phyloP scores from a whole-genome alignment of 2,329 filamentous ascomycete genomes.

The Cytospora piceicola region DNA sequence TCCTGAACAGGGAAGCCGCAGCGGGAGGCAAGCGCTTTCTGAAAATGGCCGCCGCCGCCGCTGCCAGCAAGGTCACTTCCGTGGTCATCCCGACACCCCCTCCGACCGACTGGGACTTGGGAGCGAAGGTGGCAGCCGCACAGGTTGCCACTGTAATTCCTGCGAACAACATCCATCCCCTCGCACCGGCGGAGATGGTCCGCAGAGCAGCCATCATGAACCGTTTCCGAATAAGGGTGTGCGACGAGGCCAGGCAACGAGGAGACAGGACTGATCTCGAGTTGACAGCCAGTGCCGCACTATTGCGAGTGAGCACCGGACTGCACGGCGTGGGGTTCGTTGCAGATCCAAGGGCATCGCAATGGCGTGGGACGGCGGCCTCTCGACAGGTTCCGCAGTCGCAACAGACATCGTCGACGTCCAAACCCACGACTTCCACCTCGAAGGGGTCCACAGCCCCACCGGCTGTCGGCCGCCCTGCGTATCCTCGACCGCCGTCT shows the following conservation, averaged over 20 bases:
- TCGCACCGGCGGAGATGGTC: constrained; percentile 49
- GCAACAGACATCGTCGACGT: not conserved
- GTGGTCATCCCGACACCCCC: constrained; percentile 29
- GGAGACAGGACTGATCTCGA: constrained; percentile 41
- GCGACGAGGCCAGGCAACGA: constrained; percentile 41
- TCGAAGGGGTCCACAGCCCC: not conserved
- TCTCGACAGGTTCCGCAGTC: not conserved
- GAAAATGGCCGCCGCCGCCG: constrained; percentile 50
- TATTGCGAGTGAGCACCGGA: constrained; percentile 35
- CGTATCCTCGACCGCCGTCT: not conserved
- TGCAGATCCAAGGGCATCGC: constrained; percentile 12
- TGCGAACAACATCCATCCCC: constrained; percentile 24
- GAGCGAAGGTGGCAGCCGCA: not conserved
- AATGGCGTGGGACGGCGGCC: not conserved
- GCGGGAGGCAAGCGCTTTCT: constrained; percentile 53
- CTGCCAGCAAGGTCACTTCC: constrained; percentile 37
- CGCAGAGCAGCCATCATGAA: constrained; percentile 71
- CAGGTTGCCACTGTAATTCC: constrained; percentile 17
- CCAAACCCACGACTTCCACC: not conserved
- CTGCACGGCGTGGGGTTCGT: constrained; percentile 41
- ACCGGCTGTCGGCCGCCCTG: not conserved
- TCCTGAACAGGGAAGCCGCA: constrained; percentile 62
- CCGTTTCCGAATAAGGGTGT: constrained; percentile 54
- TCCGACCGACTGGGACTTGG: constrained; percentile 10
- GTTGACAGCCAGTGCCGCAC: constrained; percentile 40